These are phyloP conservation scores for Teunomyces lycoperdinae DNA, from an alignment of 805 yeast genomes.

Conservation along the genomic window DNA sequence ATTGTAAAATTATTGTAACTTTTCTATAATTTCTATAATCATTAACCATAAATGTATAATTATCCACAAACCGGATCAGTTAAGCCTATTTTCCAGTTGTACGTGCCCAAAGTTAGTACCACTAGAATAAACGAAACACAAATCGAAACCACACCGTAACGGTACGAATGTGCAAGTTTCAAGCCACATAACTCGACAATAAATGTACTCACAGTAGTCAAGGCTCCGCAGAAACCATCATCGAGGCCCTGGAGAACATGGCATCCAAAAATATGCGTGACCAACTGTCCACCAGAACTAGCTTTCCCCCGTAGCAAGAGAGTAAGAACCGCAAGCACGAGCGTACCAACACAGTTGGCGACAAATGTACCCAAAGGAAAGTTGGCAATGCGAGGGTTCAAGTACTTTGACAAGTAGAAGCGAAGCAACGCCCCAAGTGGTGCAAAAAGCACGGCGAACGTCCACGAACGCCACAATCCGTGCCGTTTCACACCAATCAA, in stretches of 20 bases:
- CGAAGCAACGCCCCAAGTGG: slow-evolving; percentile 69
- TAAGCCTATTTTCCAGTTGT: slow-evolving; percentile 63
- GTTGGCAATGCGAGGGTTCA: slow-evolving; percentile 40
- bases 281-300: slow-evolving; percentile 19
- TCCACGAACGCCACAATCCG: slow-evolving; percentile 64
- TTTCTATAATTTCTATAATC: background rate
- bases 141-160: slow-evolving; percentile 52
- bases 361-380: slow-evolving; percentile 56
- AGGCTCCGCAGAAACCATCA: slow-evolving; percentile 68
- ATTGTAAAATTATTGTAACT: no score
- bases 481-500: slow-evolving; percentile 34
- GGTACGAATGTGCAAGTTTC: slow-evolving; percentile 34
- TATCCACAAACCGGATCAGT: slow-evolving; percentile 5
- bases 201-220: slow-evolving; percentile 78
- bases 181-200: slow-evolving; percentile 56
- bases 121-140: slow-evolving; percentile 45
- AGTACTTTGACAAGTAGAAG: slow-evolving; percentile 47
- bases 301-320: slow-evolving; percentile 45
- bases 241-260: slow-evolving; percentile 53
- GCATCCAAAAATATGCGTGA: slow-evolving; percentile 37
- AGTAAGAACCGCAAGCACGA: slow-evolving; percentile 41
- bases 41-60: background rate
- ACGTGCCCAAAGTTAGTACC: slow-evolving; percentile 66
- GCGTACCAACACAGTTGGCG: slow-evolving; percentile 28
- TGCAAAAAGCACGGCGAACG: slow-evolving; percentile 61